These are phyloP conservation scores for Tetrapisispora pingtungensis DNA, from an alignment of 805 yeast species.

Conservation along the genomic window DNA sequence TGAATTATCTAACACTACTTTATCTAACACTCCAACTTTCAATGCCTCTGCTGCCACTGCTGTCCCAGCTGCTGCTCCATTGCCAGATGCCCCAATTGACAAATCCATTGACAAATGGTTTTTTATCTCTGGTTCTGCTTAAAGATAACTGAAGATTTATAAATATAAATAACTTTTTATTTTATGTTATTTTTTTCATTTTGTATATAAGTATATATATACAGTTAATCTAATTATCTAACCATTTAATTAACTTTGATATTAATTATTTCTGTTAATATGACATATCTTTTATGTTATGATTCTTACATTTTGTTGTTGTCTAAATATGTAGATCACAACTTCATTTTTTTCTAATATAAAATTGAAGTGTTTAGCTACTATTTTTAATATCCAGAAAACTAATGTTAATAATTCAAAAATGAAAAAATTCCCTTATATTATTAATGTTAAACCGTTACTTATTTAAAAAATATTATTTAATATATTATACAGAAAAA, in stretches of 20 bases:
- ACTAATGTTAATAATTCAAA: not conserved
- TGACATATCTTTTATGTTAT: too few species aligned
- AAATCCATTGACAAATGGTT: conserved; percentile 97
- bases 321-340: too few species aligned
- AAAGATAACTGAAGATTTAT: conserved; percentile 4
- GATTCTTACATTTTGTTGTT: too few species aligned
- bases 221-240: not conserved
- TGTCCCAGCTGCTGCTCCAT: conserved; percentile 62
- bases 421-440: conserved; percentile 1
- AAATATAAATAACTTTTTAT: not conserved
- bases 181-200: not conserved
- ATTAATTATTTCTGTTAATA: too few species aligned
- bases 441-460: conserved; percentile 4
- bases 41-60: conserved; percentile 37
- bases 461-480: conserved; percentile 3
- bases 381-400: too few species aligned
- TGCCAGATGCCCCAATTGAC: conserved; percentile 89
- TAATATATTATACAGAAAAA: conserved; percentile 3
- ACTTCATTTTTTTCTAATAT: too few species aligned
- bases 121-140: conserved; percentile 78
- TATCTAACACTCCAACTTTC: conserved; percentile 46
- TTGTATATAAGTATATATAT: not conserved
- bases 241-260: not conserved
- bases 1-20: conserved; percentile 66
- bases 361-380: too few species aligned